These are phyloP conservation scores for Boletus patriciae DNA, from an alignment of 768 basidiomycete genomes.

Conservation along the genomic window DNA sequence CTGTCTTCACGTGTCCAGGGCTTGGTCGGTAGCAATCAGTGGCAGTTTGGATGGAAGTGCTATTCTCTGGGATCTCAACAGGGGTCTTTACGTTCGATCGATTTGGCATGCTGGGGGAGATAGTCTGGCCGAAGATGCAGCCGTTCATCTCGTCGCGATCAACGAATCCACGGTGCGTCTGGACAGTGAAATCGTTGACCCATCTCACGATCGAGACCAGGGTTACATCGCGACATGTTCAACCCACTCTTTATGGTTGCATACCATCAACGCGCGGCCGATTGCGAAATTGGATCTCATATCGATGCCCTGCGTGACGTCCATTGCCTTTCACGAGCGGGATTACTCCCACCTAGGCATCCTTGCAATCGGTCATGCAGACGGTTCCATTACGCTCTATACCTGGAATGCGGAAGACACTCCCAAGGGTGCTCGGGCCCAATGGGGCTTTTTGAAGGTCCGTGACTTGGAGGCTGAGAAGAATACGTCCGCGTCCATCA, in stretches of 20 bases:
- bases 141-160: slow-evolving; percentile 70
- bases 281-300: slow-evolving; percentile 69
- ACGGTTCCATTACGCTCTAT: slow-evolving; percentile 75
- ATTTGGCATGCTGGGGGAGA: slow-evolving; percentile 61
- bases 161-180: slow-evolving; percentile 81
- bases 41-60: slow-evolving; percentile 86
- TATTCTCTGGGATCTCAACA: slow-evolving; percentile 87
- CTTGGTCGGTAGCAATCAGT: slow-evolving; percentile 83
- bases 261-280: slow-evolving; percentile 82
- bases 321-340: slow-evolving; percentile 84
- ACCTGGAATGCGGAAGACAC: slow-evolving; percentile 84
- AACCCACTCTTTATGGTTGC: slow-evolving; percentile 63
- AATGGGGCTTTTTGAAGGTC: slow-evolving; percentile 73
- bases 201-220: slow-evolving; percentile 39
- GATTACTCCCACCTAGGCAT: slow-evolving; percentile 79
- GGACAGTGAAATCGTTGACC: no score
- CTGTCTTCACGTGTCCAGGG: slow-evolving; percentile 68
- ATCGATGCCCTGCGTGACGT: slow-evolving; percentile 57
- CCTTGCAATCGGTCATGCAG: slow-evolving; percentile 76
- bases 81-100: slow-evolving; percentile 75
- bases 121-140: slow-evolving; percentile 28
- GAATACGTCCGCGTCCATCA: slow-evolving; percentile 48
- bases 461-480: slow-evolving; percentile 61
- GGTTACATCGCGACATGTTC: slow-evolving; percentile 90
- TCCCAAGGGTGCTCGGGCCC: slow-evolving; percentile 60